A percentile compares a stretch with the other conserved stretches of the same genome.
Conservation (phyloP, 176 grass and related monocot species). For the Paspalum vaginatum region DNA sequence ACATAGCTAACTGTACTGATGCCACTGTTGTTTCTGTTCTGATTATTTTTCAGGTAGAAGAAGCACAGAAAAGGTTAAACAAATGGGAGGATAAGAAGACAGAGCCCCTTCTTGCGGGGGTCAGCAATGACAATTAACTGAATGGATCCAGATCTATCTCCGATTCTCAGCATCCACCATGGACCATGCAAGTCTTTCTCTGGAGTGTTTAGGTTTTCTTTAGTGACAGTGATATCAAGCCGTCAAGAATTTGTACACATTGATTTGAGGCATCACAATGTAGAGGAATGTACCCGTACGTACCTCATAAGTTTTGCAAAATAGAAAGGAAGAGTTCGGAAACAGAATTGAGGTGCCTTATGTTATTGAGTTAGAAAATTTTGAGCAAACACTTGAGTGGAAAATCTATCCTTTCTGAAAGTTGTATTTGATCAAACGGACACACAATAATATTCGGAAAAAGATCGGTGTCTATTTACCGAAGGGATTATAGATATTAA, state of each 20-base stretch:
- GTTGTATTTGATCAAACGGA: background rate
- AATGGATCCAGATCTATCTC: background rate
- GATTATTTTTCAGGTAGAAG: slow-evolving; percentile 58
- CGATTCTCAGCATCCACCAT: background rate
- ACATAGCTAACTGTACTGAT: background rate
- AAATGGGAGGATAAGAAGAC: slow-evolving; percentile 71
- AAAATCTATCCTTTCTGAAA: background rate
- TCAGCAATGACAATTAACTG: slow-evolving; percentile 17
- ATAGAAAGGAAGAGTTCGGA: background rate
- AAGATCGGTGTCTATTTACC: too few species aligned
- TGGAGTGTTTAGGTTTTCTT: background rate
- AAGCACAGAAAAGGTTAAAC: slow-evolving; percentile 74
- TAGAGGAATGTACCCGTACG: background rate
- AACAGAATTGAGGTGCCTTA: background rate
- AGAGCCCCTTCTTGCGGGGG: slow-evolving; percentile 54
- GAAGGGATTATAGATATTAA: too few species aligned
- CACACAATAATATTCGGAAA: too few species aligned
- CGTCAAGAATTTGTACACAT: background rate
- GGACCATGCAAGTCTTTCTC: background rate
- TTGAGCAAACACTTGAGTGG: background rate
- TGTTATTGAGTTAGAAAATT: background rate
- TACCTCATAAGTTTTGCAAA: background rate
- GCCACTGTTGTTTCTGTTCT: background rate
- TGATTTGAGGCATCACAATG: background rate
- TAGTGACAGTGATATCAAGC: background rate